Evolutionary conservation across 2,329 filamentous ascomycete genomes (phyloP), one percentile per base, ranked within the genome.

Genomic region (Septoria linicola): DNA sequence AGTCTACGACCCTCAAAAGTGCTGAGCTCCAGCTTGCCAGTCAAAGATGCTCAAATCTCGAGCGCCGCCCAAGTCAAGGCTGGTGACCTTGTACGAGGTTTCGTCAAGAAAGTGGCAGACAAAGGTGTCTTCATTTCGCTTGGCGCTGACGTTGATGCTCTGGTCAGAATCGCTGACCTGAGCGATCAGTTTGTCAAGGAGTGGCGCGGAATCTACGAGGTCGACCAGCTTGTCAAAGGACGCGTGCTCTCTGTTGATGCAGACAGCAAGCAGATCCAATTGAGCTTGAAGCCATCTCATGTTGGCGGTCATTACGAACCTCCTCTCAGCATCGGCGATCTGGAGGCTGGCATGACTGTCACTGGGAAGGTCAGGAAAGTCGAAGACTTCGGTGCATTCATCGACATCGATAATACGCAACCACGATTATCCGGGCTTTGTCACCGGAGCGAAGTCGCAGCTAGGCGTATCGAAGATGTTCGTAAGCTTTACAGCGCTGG

Each of bases 321-420:
- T 17, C 84, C 83, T 1, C 69, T 85, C n/a, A 84, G 80, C 0
- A 86, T 92, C 56, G 77, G 79, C n/a, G 88, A 95, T 60, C 76
- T 97, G 50, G 82, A 86, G 65, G 75, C 80, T 55, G 91, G 90
- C 5, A 88, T 95, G 69, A 75, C 90, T 25, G 80, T 99, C 27
- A 95, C 88, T 10, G 93, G 91, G 41, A 95, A 89, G 66, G 83
- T 99, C 49, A 85, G 91, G 63, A 96, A 95, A 71, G 90, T 97
- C 2, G 89, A 95, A 65, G 88, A 96, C 25, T 99, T 91, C 68
- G 93, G 93, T 59, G 92, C 92, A 4, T 99, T 99, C 69, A 87
- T 99, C 61, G 82, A 95, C 36, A 76, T 99, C 16, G 89, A 96
- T 68, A 84, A 87, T 54, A 95, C 91, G 3, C 63, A 65, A 30